Evolutionary conservation across 495 filamentous ascomycete genomes (phyloP), one percentile per base, ranked within the genome.

Genomic region (Penicillium chermesinum): DNA sequence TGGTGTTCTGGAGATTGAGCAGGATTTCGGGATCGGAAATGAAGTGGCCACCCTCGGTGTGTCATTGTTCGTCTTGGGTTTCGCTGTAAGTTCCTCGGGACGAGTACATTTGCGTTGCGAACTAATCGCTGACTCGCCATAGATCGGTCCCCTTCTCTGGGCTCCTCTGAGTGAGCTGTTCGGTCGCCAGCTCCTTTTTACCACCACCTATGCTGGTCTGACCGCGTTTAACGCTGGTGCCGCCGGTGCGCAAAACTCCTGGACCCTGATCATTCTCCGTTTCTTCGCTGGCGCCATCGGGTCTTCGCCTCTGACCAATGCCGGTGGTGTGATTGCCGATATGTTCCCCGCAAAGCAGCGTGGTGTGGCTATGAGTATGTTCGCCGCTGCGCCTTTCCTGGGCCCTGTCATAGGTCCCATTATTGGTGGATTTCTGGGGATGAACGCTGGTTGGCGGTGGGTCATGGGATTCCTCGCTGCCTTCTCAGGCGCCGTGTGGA

Each of bases 281-380:
- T 89, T 90, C 74, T 83, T 90, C 44, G 85, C 83, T 19, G 85
- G 88, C 42, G 73, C 85, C n/a, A 87, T 89, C 61, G 88, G 88
- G 21, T 82, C 82, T 2, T 85, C 84, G 1, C 79, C 84, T 21
- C 55, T 89, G 45, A 87, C 84, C 19, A 89, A 88, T 60, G 73
- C 82, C 14, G 84, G 85, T 48, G 85, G 85, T 58, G 80, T 88
- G 27, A 86, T 89, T 53, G 82, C 85, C 22, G 84, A 90, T 53
- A 84, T 88, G 76, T 89, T 88, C 55, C 54, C 69, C 8, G 78
- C 80, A 3, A 69, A 64, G 47, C 66, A 88, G 55, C 70, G 86
- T 53, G 86, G 86, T 38, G 50, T 84, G 12, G 86, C 84, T 0
- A 73, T 77, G 53, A 75, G 75, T 46, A 41, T 87, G 44, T 89